Evolutionary conservation across 2,329 filamentous ascomycete species (phyloP).

Genomic region (Aspergillus viridinutans): DNA sequence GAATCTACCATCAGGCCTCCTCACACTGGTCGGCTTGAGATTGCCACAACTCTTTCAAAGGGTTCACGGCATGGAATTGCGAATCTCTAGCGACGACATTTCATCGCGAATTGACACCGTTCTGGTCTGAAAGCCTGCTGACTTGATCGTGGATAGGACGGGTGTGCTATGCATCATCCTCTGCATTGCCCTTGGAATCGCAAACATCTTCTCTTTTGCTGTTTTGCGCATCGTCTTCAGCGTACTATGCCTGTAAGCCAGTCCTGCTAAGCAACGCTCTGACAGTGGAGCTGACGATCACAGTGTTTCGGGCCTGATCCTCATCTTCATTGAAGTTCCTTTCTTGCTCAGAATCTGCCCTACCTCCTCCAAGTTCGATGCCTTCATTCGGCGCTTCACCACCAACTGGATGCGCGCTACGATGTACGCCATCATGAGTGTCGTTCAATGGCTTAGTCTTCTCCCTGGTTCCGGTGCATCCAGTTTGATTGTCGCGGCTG

Average conservation of each 20-base stretch:
- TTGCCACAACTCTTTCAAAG: background rate
- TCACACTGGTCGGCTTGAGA: constrained; percentile 11
- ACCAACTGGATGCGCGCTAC: constrained; percentile 95
- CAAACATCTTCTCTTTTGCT: constrained; percentile 62
- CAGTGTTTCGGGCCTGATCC: constrained; percentile 66
- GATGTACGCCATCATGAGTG: constrained; percentile 76
- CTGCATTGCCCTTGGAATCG: constrained; percentile 64
- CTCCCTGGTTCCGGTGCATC: constrained; percentile 53
- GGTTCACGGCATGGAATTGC: background rate
- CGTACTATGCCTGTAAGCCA: constrained; percentile 52
- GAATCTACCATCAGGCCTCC: constrained; percentile 10
- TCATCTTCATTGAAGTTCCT: constrained; percentile 85
- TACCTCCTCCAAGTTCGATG: constrained; percentile 84
- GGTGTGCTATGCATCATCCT: constrained; percentile 60
- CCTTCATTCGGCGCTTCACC: constrained; percentile 82
- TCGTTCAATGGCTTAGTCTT: constrained; percentile 80
- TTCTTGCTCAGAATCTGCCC: constrained; percentile 96
- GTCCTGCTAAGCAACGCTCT: background rate
- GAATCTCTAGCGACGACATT: background rate
- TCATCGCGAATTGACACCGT: background rate
- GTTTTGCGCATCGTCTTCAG: constrained; percentile 57
- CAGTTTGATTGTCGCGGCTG: constrained; percentile 78
- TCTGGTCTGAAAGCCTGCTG: constrained; percentile 8
- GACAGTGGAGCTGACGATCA: constrained; percentile 39
- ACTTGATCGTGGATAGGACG: constrained; percentile 30